A percentile compares a stretch with the other conserved stretches of the same genome.
Evolutionary conservation across 1,284 basidiomycete genomes (phyloP).

Genomic region (Rhodotorula sp.): DNA sequence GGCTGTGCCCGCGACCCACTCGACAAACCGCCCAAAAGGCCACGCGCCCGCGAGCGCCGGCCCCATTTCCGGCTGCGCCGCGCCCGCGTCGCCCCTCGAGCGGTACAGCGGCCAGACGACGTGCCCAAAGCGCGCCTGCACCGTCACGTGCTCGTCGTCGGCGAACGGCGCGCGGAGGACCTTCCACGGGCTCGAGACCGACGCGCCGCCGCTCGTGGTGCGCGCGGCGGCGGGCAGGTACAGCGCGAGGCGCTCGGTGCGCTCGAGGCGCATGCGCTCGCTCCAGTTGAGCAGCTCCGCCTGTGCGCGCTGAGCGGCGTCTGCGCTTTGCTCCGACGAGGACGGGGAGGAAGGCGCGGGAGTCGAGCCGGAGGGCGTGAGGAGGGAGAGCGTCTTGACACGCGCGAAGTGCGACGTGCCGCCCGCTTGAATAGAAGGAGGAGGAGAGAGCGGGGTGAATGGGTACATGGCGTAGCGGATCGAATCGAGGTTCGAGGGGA

Average conservation of each 20-base stretch:
- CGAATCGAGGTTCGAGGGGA: constrained; percentile 12
- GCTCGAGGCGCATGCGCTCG: constrained; percentile 18
- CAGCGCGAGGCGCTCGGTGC: constrained; percentile 1
- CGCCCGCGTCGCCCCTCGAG: neutral
- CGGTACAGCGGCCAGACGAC: constrained; percentile 32
- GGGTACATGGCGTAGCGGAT: constrained; percentile 23
- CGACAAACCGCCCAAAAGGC: constrained; percentile 7
- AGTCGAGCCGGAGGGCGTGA: neutral
- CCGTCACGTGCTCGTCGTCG: constrained; percentile 6
- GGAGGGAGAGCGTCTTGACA: constrained; percentile 6
- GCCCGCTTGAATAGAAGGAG: neutral
- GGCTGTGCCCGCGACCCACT: constrained; percentile 8
- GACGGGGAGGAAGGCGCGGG: neutral
- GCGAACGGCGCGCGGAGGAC: constrained; percentile 4
- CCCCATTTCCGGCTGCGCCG: constrained; percentile 1
- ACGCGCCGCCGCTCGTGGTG: neutral
- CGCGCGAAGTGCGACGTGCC: constrained; percentile 10
- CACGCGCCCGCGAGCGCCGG: constrained; percentile 16
- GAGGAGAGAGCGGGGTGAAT: constrained; percentile 1
- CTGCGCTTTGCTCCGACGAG: neutral
- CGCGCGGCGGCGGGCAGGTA: neutral
- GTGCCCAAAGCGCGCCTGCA: constrained; percentile 33
- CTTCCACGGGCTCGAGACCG: neutral
- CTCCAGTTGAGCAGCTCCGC: constrained; percentile 13
- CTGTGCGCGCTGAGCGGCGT: constrained; percentile 4